Base-by-base conservation (phyloP, 805 yeast genomes). In the Brettanomyces custersianus region DNA sequence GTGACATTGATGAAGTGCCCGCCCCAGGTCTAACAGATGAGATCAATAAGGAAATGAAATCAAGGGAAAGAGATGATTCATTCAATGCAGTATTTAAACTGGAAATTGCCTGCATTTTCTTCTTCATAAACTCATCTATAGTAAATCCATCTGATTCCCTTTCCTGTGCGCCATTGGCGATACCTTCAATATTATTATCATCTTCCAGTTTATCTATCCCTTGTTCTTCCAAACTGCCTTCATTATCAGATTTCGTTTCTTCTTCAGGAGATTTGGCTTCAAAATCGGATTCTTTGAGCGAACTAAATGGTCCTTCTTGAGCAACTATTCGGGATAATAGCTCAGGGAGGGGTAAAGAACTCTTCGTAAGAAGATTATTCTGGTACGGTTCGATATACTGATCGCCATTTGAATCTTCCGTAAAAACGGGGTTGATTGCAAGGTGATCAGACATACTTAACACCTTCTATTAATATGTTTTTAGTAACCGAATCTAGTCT, bases 1-100 rank as follows among this genome's bases (percentile, higher is more conserved):
- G 86, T 1, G 95, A 86, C 76, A 90, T 84, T 2, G 96, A 85
- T 3, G 87, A 68, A 23, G 81, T 71, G 2, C 94, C 95, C 2
- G 90, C 81, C 15, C 85, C 84, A 2, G 96, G 96, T 42, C 92
- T 70, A 9, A 75, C 74, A 9, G 84, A 72, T 15, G 95, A 81
- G 29, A 90, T 69, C 39, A 92, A 62, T 41, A 90, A 65, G 2
- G 96, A 85, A 1, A 90, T 80, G 43, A 88, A 83, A 52, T 90
- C 98, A 39, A 88, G 62, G 1, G 95, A 79, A 26, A 92, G 58
- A 0, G 96, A 87, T 0, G 94, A 77, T 52, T 92, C 96, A 53
- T 90, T 92, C 46, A 84, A 63, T 2, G 97, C 95, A 0, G 74
- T 56, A 36, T 73, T 69, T 21, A 82, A 65, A 29, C 66, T 62